Conservation (phyloP, 1,284 basidiomycete genomes). For the Psilocybe mexicana region DNA sequence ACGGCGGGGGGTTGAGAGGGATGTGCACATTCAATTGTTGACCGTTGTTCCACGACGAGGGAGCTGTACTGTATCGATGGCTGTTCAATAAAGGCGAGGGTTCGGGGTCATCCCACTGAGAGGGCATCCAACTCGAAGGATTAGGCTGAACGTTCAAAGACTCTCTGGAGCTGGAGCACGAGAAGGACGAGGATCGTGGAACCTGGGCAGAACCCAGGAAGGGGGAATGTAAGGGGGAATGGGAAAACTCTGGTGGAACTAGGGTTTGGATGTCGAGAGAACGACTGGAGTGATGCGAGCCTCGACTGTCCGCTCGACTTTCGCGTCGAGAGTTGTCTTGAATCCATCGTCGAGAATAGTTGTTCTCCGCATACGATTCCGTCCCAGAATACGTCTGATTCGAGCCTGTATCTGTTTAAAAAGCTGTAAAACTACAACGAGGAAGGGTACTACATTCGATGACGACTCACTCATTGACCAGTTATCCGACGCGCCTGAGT, state of each 20-base stretch:
- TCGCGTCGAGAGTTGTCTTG: constrained; percentile 20
- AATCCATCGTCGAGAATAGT: constrained; percentile 16
- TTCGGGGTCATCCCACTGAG: constrained; percentile 20
- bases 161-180: constrained; percentile 16
- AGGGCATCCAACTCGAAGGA: constrained; percentile 14
- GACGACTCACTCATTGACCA: constrained; percentile 22
- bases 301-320: constrained; percentile 19
- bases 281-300: constrained; percentile 7
- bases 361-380: constrained; percentile 5
- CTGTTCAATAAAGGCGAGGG: constrained; percentile 15
- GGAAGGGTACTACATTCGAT: neutral
- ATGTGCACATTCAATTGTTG: constrained; percentile 27
- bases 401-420: constrained; percentile 8
- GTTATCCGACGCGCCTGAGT: constrained; percentile 12
- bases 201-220: constrained; percentile 14
- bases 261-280: neutral
- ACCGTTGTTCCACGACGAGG: constrained; percentile 24
- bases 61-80: constrained; percentile 19
- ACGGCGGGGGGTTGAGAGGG: constrained; percentile 25
- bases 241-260: constrained; percentile 11
- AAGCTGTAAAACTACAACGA: neutral
- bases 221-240: constrained; percentile 12
- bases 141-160: constrained; percentile 9
- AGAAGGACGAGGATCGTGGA: constrained; percentile 17
- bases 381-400: constrained; percentile 13